These are phyloP conservation scores for Pezicula radicicola DNA, from an alignment of 2,329 filamentous ascomycete genomes.

Conservation along the genomic window DNA sequence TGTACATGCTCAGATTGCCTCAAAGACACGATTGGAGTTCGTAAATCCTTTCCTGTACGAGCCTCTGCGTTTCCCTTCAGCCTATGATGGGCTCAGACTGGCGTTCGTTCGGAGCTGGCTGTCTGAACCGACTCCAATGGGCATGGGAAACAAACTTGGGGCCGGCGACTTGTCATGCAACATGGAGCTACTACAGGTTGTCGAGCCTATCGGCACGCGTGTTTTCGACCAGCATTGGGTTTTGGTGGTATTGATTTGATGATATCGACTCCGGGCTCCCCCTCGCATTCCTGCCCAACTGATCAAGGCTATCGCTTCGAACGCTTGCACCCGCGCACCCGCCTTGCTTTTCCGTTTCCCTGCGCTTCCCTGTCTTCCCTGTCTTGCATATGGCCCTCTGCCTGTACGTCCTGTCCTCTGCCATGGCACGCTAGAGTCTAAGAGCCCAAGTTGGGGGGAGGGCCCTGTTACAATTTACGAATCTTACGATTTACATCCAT, in stretches of 20 bases:
- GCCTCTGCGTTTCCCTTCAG: conserved; percentile 6
- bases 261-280: not conserved
- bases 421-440: conserved; percentile 3
- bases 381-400: conserved; percentile 3
- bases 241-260: not conserved
- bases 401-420: conserved; percentile 2
- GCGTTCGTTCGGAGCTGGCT: too few species aligned
- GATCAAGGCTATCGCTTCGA: not conserved
- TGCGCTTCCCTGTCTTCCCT: conserved; percentile 4
- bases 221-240: conserved; percentile 5
- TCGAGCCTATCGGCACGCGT: conserved; percentile 19
- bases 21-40: conserved; percentile 24
- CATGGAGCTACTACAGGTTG: not conserved
- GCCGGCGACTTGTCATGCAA: conserved; percentile 21
- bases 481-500: not conserved
- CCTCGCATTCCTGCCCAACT: conserved; percentile 1
- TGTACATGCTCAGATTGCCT: conserved; percentile 17
- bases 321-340: conserved; percentile 23
- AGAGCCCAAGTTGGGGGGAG: not conserved
- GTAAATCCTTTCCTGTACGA: conserved; percentile 11
- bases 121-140: conserved; percentile 12
- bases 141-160: conserved; percentile 16
- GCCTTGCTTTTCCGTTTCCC: conserved; percentile 22
- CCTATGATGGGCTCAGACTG: conserved; percentile 13
- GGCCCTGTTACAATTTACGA: not conserved